Conservation (phyloP, 164 flowering plant species). For the Nymphaea thermarum region DNA sequence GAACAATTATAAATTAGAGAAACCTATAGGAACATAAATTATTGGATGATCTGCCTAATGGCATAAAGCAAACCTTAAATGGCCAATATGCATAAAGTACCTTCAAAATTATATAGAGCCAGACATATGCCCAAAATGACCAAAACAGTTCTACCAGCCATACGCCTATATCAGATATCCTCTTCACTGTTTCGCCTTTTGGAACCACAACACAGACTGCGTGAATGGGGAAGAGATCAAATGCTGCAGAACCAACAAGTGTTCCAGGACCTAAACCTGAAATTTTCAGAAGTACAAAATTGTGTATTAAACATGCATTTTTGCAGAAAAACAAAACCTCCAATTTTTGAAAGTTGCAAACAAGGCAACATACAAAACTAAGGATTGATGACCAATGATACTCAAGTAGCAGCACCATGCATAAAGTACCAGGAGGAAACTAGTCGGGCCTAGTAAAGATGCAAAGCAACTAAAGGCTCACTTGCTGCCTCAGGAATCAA, state of each 20-base stretch:
- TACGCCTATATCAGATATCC: slow-evolving; percentile 86
- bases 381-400: not conserved
- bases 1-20: too few relatives aligned
- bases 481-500: too few relatives aligned
- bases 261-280: slow-evolving; percentile 96
- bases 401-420: not conserved
- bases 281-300: not conserved
- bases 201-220: slow-evolving; percentile 96
- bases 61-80: too few relatives aligned
- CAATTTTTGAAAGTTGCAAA: not conserved
- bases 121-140: slow-evolving; percentile 96
- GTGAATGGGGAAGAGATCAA: slow-evolving; percentile 93
- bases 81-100: slow-evolving; percentile 17
- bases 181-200: slow-evolving; percentile 74
- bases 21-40: too few relatives aligned
- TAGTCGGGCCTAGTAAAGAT: too few relatives aligned
- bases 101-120: slow-evolving; percentile 90
- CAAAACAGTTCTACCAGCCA: slow-evolving; percentile 94
- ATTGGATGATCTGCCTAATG: too few relatives aligned
- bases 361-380: not conserved
- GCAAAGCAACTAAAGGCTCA: too few relatives aligned
- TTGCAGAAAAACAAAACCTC: not conserved
- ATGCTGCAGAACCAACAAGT: slow-evolving; percentile 97
- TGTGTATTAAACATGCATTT: not conserved
- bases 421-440: not conserved